Base-by-base conservation (phyloP, 495 filamentous ascomycete species). In the Tuber calosporum region DNA sequence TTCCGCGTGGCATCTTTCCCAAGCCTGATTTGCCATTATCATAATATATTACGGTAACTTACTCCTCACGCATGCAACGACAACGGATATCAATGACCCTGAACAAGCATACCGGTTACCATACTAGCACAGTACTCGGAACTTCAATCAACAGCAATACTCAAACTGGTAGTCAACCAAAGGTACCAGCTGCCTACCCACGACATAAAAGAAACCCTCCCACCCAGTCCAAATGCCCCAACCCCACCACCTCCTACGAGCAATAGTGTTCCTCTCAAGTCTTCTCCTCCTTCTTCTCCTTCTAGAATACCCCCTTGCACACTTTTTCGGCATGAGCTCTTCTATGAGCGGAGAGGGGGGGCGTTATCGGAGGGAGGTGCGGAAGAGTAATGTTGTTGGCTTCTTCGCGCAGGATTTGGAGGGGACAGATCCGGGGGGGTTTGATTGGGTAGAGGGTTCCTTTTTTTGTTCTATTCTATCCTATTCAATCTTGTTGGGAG, bases 351-450 rank as follows among this genome's bases (percentile, higher is more conserved):
- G 70, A n/a, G 62, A 22, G 6, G 40, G 7, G 26, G 37, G 40
- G 30, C 72, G 39, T 39, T 39, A 8, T 4, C 6, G 78, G 73
- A 69, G 73, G 62, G 69, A 68, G 34, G 83, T 90, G 68, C 85
- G 88, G 69, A 92, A 92, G 79, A 86, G 86, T 3, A 88, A 87
- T 7, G 87, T 92, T 19, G 84, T 87, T 8, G 91, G 89, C 1
- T 91, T 89, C 80, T 93, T 93, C 79, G 82, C 87, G 22, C 91
- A 93, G 81, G 90, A 93, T 82, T 85, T 91, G 68, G 83, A 83
- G 1, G 81, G 84, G 13, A 93, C 91, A 2, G 85, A 91, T 79
- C 77, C 88, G 1, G 82, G 83, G 19, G 87, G 84, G 1, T 93
- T 92, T 81, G 88, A 91, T 81, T 93, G 89, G 80, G 89, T 90